Evolutionary conservation across 768 basidiomycete genomes (phyloP).

Genomic region (Mycena kentingensis): DNA sequence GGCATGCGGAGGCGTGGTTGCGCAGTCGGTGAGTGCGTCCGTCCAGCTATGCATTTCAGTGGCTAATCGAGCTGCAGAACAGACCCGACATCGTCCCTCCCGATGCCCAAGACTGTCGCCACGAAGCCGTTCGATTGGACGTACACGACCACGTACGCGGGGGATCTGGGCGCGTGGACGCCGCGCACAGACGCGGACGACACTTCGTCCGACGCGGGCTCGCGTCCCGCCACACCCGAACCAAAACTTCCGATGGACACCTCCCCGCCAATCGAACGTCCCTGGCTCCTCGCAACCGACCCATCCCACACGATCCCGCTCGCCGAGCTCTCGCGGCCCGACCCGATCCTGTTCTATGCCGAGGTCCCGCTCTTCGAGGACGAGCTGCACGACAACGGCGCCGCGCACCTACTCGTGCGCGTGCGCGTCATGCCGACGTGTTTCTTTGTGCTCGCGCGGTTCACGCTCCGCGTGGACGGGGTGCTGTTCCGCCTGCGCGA

Average conservation of each 20-base stretch:
- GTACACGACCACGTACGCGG: conserved; percentile 87
- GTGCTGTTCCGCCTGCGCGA: conserved; percentile 92
- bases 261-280: conserved; percentile 9
- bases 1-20: conserved; percentile 93
- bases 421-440: conserved; percentile 99
- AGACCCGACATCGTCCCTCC: conserved; percentile 60
- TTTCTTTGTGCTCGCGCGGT: conserved; percentile 86
- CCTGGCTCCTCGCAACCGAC: conserved; percentile 59
- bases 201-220: conserved; percentile 10
- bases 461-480: conserved; percentile 92
- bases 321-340: conserved; percentile 80
- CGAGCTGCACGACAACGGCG: conserved; percentile 96
- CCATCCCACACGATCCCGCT: conserved; percentile 73
- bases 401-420: conserved; percentile 79
- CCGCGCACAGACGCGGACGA: conserved; percentile 10
- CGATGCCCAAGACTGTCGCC: conserved; percentile 68
- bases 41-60: not conserved
- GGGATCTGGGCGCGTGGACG: conserved; percentile 42
- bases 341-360: conserved; percentile 98
- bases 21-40: conserved; percentile 68
- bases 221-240: conserved; percentile 7
- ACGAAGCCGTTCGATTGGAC: conserved; percentile 98
- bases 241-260: too few species aligned
- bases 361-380: conserved; percentile 95
- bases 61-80: conserved; percentile 47